Base-by-base conservation (phyloP, 2,329 filamentous ascomycete genomes). In the Exophiala phaeomuriformis region DNA sequence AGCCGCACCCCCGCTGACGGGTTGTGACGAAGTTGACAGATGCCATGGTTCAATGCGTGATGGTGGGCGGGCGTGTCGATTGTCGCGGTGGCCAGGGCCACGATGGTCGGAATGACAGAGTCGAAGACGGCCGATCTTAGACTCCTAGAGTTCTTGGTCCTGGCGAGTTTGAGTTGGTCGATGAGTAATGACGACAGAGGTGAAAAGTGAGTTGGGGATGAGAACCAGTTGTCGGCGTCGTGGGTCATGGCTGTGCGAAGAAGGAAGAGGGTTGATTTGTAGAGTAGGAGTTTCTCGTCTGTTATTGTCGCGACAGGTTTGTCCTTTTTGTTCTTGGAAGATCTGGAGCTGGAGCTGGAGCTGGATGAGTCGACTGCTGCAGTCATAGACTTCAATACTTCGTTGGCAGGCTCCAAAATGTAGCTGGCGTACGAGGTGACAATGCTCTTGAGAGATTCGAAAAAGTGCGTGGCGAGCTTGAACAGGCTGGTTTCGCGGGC, bases 361-460 rank as follows among this genome's bases (percentile, higher is more conserved):
- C 19, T 19, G 19, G 19, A 19, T 19, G 19, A 19, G 19, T 19
- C 19, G 19, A 19, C 19, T 19, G 19, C 2, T 1, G 19, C 19
- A 7, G 33, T 40, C 8, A 47, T 12, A 6, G 51, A 36, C 9
- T 29, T 71, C 36, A 95, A 77, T 12, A 86, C 75, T 43, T 79
- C 76, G 30, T 86, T 82, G 0, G 84, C 82, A 61, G 83, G 84
- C 39, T 95, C 89, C 54, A 95, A 71, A 30, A 95, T 74, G 66
- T 95, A 95, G 56, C 84, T 85, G 1, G 88, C 85, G 68, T 98
- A 98, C 69, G 84, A 86, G 6, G 93, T 97, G 54, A 97, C 90
- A 53, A 97, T 91, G 5, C 89, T 93, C 78, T 79, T 61, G 0
- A 56, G 48, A 8, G 42, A 58, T 41, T 31, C 47, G 46, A 56